Conservation (phyloP, 345 rosid species). For the Hibiscus mutabilis region DNA sequence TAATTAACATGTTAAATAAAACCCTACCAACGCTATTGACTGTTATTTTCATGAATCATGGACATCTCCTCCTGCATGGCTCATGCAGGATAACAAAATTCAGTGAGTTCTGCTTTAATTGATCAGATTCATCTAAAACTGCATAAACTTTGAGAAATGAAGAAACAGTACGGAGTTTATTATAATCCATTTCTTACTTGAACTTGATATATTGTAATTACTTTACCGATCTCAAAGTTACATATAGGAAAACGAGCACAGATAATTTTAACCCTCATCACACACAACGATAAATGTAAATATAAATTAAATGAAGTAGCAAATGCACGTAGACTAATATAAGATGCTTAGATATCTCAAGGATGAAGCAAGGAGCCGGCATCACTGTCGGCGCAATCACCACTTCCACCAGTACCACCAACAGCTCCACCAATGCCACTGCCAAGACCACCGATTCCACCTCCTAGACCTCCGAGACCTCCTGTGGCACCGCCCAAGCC, state of each 20-base stretch:
- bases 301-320: not conserved
- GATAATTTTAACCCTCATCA: not conserved
- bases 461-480: slow-evolving; percentile 31
- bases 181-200: too few relatives aligned
- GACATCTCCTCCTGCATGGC: not conserved
- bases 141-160: not conserved
- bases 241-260: not conserved
- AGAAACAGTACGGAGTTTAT: not conserved
- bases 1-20: too few relatives aligned
- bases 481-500: slow-evolving; percentile 20
- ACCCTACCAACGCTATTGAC: too few relatives aligned
- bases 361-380: slow-evolving; percentile 4
- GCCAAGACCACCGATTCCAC: slow-evolving; percentile 14
- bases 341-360: not conserved
- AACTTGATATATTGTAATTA: not conserved
- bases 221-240: not conserved
- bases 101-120: not conserved
- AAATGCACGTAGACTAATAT: not conserved
- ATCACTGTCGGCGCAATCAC: slow-evolving; percentile 4
- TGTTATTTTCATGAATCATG: not conserved
- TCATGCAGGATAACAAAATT: not conserved
- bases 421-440: slow-evolving; percentile 15
- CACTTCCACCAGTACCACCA: not conserved
- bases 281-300: not conserved
- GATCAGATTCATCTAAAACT: not conserved